Evolutionary conservation across 78 protist species (phyloP).

Genomic region (Cavenderia fasciculata): DNA sequence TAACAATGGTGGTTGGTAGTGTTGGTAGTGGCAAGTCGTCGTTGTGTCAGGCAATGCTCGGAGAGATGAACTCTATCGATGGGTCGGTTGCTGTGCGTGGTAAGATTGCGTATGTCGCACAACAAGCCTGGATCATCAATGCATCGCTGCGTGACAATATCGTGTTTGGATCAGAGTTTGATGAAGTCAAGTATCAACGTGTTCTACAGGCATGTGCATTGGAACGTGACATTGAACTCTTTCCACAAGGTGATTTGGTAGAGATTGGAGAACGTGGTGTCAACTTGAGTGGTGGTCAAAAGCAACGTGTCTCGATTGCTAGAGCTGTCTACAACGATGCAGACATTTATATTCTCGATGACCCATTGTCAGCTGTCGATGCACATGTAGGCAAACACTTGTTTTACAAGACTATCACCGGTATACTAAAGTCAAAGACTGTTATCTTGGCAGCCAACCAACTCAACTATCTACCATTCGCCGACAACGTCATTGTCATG

Average conservation of each 20-base stretch:
- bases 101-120: conserved; percentile 90
- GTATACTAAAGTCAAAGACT: conserved; percentile 66
- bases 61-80: conserved; percentile 71
- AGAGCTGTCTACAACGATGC: conserved; percentile 87
- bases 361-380: conserved; percentile 96
- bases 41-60: conserved; percentile 80
- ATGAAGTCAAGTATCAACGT: conserved; percentile 42
- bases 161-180: conserved; percentile 83
- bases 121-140: conserved; percentile 95
- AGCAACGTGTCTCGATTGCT: conserved; percentile 95
- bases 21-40: conserved; percentile 95
- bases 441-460: conserved; percentile 91
- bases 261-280: conserved; percentile 95
- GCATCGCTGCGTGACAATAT: conserved; percentile 94
- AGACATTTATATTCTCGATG: conserved; percentile 92
- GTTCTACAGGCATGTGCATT: conserved; percentile 90
- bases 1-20: conserved; percentile 86
- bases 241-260: conserved; percentile 91
- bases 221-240: conserved; percentile 79
- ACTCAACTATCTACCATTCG: conserved; percentile 59
- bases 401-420: conserved; percentile 73
- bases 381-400: conserved; percentile 89
- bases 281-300: conserved; percentile 98
- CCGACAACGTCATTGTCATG: conserved; percentile 31
- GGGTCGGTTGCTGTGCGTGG: conserved; percentile 44